Base-by-base conservation (phyloP, 2,329 filamentous ascomycete genomes). In the Emergomyces africanus region DNA sequence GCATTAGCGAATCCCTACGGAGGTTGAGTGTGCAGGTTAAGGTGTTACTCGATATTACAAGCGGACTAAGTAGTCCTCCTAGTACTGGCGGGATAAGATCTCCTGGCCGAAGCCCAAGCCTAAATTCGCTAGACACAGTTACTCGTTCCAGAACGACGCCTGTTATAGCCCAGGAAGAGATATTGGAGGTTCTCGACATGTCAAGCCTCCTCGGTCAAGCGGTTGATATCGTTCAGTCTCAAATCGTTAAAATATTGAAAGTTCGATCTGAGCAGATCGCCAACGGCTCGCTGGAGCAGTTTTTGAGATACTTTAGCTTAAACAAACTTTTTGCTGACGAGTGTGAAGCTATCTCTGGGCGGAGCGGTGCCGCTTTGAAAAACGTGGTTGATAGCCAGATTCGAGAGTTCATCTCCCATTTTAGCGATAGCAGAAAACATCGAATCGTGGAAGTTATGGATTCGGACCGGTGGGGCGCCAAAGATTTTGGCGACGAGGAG, bases 41-140 rank as follows among this genome's bases (percentile, higher is more conserved):
- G 71, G 85, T 97, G 10, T 75, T 99, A n/a, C 79, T 99, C 10
- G 94, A 99, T 71, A 88, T 96, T 23, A 94, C 91, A 0, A 96
- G 90, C 70, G 62, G 60, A 23, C 35, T 64, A 18, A 61, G 55
- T n/a, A 54, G 41, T 48, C 55, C 46, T 12, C 61, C 53, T 41
- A 58, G 48, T 23, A 30, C 57, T 25, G 35, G 57, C 30, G 50
- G 56, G 3, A 50, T 54, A 42, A 74, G 72, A 60, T 81, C 79
- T 0, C 78, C 80, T 18, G 70, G 75, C 15, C 73, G 72, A 62
- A 81, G 78, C 61, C 79, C 60, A 12, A 63, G 55, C 46, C 35
- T 58, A n/a, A 71, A 75, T 42, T 75, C 68, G 18, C 71, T 78
- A 46, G 77, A 79, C 54, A 72, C 72, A 25, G 71, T 74, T 48